Evolutionary conservation across 2,329 filamentous ascomycete species (phyloP).

Genomic region (Epichloe uncinata): DNA sequence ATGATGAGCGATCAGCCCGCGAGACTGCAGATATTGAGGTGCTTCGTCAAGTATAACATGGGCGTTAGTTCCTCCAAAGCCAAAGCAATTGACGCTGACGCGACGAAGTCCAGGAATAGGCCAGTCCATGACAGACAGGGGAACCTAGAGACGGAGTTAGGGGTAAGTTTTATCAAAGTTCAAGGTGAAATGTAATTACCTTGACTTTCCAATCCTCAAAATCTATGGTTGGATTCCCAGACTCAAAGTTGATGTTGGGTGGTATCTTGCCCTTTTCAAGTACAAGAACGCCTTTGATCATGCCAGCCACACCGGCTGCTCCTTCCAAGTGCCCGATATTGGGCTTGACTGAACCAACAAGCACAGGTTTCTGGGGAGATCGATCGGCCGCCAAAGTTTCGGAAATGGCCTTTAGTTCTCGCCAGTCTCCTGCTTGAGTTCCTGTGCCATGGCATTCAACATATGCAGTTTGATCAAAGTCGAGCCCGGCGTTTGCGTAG

Average conservation of each 20-base stretch:
- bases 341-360: slow-evolving; percentile 41
- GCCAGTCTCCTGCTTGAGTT: slow-evolving; percentile 40
- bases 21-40: slow-evolving; percentile 23
- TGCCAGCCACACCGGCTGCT: slow-evolving; percentile 35
- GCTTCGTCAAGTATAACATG: slow-evolving; percentile 39
- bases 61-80: slow-evolving; percentile 44
- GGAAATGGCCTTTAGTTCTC: slow-evolving; percentile 35
- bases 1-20: slow-evolving; percentile 23
- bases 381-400: slow-evolving; percentile 27
- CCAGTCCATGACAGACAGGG: slow-evolving; percentile 28
- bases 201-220: slow-evolving; percentile 33
- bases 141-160: slow-evolving; percentile 19
- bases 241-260: slow-evolving; percentile 36
- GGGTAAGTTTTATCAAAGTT: not conserved
- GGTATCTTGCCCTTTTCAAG: slow-evolving; percentile 39
- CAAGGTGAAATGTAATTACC: slow-evolving; percentile 14
- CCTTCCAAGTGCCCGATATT: slow-evolving; percentile 43
- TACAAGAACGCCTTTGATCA: slow-evolving; percentile 38
- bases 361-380: slow-evolving; percentile 23
- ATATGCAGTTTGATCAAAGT: slow-evolving; percentile 32
- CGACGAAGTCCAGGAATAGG: slow-evolving; percentile 30
- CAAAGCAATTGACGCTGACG: slow-evolving; percentile 43
- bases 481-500: slow-evolving; percentile 32
- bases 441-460: slow-evolving; percentile 49
- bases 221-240: slow-evolving; percentile 32